Base-by-base conservation (phyloP, 768 basidiomycete species). In the Boletellus emodensis region DNA sequence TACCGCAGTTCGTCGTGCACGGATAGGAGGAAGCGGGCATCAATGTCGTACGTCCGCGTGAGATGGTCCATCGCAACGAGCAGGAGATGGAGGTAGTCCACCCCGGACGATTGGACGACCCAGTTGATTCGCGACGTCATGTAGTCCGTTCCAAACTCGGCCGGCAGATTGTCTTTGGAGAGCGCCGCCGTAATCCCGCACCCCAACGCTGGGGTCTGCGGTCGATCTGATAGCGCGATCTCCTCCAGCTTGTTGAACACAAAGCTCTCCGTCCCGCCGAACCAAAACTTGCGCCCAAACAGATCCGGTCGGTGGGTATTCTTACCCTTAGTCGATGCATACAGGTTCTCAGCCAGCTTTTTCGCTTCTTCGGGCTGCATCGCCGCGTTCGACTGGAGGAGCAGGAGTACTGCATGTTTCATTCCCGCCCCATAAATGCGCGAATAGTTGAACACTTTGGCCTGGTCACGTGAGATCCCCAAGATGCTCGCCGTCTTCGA, bases 391-490 rank as follows among this genome's bases (percentile, higher is more conserved):
- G 86, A 80, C 65, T 98, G 94, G 40, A 92, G 72, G 4, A 99
- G 76, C 1, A 98, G 78, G 10, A 93, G 80, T 6, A 92, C 75
- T 2, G 94, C 96, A 59, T 99, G 94, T 50, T 86, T 85, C 84
- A 93, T 90, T 6, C 94, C 96, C 1, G 95, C 95, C n/a, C 95
- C 94, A 61, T 98, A 98, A 58, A 99, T 96, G 33, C 95, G 84
- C 39, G 95, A 96, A 62, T 98, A 99, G 65, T 99, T 99, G 81
- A 99, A 99, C 33, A 94, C 91, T 67, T 99, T 98, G 30, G 96
- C 95, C 58, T 90, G 85, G 61, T 98, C 93, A 30, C 95, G 82
- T 36, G 92, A 90, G 56, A 94, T 94, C 15, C 90, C 90, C 35
- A 98, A 74, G 61, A 98, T 98, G 51, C 71, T 81, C 11, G 95